Evolutionary conservation across 352 stramenopile genomes (phyloP).

Genomic region (Elongisporangium prolatum): DNA sequence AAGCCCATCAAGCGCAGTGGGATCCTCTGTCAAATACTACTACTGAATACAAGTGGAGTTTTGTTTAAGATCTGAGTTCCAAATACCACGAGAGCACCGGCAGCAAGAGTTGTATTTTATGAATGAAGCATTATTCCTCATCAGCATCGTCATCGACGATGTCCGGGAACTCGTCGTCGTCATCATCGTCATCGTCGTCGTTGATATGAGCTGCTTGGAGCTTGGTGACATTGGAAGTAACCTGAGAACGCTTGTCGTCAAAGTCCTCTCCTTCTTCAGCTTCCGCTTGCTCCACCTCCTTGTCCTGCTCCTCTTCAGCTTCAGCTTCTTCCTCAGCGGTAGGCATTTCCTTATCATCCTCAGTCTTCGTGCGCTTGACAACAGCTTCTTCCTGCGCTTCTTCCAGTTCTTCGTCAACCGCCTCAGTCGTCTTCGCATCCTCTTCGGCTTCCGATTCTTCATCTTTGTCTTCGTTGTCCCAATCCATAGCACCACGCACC

Average conservation of each 20-base stretch:
- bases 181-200: slow-evolving; percentile 20
- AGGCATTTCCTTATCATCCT: slow-evolving; percentile 12
- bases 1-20: neutral
- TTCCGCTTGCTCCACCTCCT: slow-evolving; percentile 20
- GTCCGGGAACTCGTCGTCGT: slow-evolving; percentile 80
- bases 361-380: slow-evolving; percentile 1
- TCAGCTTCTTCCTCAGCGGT: slow-evolving; percentile 7
- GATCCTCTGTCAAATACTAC: neutral
- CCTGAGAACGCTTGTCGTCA: slow-evolving; percentile 25
- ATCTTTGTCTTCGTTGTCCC: slow-evolving; percentile 15
- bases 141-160: slow-evolving; percentile 75
- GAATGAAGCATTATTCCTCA: slow-evolving; percentile 23
- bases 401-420: slow-evolving; percentile 1
- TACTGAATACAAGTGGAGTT: neutral
- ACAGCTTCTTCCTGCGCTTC: neutral
- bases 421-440: slow-evolving; percentile 5
- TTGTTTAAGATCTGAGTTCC: neutral
- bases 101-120: neutral
- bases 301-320: slow-evolving; percentile 17
- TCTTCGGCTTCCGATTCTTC: slow-evolving; percentile 2
- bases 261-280: slow-evolving; percentile 38
- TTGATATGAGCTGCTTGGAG: neutral
- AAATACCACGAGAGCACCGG: neutral
- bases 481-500: slow-evolving; percentile 33
- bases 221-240: slow-evolving; percentile 1